A percentile compares a stretch with the other conserved stretches of the same genome.
These are phyloP conservation scores for Pyracantha coccinea DNA, from an alignment of 331 rosid genomes.

Conservation along the genomic window DNA sequence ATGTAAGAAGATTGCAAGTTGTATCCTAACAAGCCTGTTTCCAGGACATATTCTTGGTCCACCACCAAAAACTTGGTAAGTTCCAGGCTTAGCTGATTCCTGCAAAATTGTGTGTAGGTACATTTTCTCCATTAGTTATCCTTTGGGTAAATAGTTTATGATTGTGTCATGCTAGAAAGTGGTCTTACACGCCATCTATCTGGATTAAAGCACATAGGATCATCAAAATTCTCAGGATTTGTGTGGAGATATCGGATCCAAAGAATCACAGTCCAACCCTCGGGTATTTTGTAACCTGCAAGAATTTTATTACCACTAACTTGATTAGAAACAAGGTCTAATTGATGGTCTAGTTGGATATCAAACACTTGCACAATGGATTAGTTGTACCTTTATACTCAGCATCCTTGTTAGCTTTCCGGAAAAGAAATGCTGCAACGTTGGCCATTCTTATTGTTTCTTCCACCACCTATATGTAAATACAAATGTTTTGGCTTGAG, in stretches of 20 bases:
- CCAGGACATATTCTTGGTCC: slow-evolving; percentile 40
- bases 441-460: slow-evolving; percentile 44
- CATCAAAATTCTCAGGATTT: slow-evolving; percentile 25
- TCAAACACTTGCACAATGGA: too few species aligned
- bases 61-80: slow-evolving; percentile 28
- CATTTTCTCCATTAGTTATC: too few species aligned
- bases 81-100: slow-evolving; percentile 23
- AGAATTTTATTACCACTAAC: background rate
- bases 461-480: slow-evolving; percentile 11
- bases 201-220: slow-evolving; percentile 35
- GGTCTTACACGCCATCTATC: slow-evolving; percentile 33
- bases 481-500: background rate
- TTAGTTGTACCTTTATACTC: slow-evolving; percentile 27
- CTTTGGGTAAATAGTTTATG: background rate
- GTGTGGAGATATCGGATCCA: slow-evolving; percentile 31
- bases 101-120: background rate
- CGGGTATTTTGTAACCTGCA: slow-evolving; percentile 2
- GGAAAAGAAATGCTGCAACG: slow-evolving; percentile 17
- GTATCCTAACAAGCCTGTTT: slow-evolving; percentile 35
- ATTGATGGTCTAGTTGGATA: too few species aligned
- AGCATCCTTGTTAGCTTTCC: slow-evolving; percentile 17
- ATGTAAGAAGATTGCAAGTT: slow-evolving; percentile 33
- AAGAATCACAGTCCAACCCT: slow-evolving; percentile 24
- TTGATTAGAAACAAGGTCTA: background rate
- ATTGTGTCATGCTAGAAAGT: too few species aligned